Evolutionary conservation across 2,329 filamentous ascomycete species (phyloP).

Genomic region (Periconia sp.): DNA sequence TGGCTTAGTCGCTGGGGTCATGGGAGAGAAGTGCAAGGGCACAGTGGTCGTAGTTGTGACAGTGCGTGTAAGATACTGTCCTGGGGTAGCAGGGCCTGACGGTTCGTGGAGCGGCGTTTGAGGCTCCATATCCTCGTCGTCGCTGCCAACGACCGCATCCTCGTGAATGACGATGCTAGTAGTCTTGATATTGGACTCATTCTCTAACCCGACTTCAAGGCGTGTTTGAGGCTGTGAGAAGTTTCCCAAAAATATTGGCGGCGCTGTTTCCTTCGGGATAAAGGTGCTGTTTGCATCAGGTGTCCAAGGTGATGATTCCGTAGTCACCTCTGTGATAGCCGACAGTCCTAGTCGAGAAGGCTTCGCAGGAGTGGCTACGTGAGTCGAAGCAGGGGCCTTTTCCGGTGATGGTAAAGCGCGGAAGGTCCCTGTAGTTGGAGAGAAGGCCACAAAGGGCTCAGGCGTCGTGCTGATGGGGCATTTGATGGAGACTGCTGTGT

Average conservation of each 20-base stretch:
- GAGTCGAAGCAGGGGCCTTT: conserved; percentile 23
- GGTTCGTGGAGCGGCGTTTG: conserved; percentile 27
- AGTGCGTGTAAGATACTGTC: conserved; percentile 44
- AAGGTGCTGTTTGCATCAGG: conserved; percentile 29
- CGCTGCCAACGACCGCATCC: conserved; percentile 38
- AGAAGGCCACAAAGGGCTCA: conserved; percentile 39
- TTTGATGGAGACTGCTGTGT: conserved; percentile 16
- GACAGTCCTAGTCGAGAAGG: conserved; percentile 19
- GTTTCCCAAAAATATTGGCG: conserved; percentile 13
- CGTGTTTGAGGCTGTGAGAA: conserved; percentile 10
- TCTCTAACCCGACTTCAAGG: conserved; percentile 14
- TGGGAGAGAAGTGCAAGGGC: conserved; percentile 53
- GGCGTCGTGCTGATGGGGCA: conserved; percentile 13
- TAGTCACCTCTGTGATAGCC: conserved; percentile 22
- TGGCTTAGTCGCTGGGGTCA: conserved; percentile 38
- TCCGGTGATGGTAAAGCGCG: conserved; percentile 37
- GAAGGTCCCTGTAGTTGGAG: conserved; percentile 48
- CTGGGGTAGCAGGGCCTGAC: conserved; percentile 35
- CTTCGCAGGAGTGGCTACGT: conserved; percentile 16
- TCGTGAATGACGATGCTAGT: conserved; percentile 37
- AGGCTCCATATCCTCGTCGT: conserved; percentile 31
- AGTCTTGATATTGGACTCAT: conserved; percentile 12
- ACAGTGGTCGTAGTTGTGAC: conserved; percentile 57
- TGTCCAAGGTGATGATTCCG: conserved; percentile 27
- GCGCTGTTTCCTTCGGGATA: conserved; percentile 15